Percentiles rank a stretch among this genome's conserved stretches.
Conservation (phyloP, 257 asterid species). For the Gentiana straminea region DNA sequence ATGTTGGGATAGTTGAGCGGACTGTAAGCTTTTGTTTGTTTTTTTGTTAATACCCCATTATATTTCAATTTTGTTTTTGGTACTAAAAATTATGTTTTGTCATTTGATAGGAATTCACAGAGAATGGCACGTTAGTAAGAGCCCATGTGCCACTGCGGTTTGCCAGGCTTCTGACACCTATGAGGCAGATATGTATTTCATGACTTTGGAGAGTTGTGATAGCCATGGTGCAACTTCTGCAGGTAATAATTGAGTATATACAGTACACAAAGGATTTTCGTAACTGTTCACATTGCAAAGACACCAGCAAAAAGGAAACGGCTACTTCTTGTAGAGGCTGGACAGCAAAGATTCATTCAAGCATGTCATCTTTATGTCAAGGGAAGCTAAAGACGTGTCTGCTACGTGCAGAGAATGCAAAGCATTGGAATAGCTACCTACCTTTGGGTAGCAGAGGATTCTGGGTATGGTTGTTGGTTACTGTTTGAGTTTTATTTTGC, state of each 20-base stretch:
- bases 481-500: too few species aligned
- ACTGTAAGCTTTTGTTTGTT: slow-evolving; percentile 37
- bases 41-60: neutral
- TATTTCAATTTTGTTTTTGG: neutral
- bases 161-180: slow-evolving; percentile 84
- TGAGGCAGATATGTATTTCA: slow-evolving; percentile 67
- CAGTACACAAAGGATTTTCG: too few species aligned
- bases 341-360: neutral
- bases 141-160: slow-evolving; percentile 93
- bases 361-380: neutral
- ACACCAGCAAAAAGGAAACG: neutral
- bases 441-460: too few species aligned
- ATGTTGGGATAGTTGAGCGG: slow-evolving; percentile 84
- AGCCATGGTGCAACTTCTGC: neutral
- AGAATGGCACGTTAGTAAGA: slow-evolving; percentile 63
- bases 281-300: neutral
- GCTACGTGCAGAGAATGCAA: too few species aligned
- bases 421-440: too few species aligned
- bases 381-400: neutral
- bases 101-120: slow-evolving; percentile 58
- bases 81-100: neutral
- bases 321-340: neutral
- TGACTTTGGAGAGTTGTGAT: slow-evolving; percentile 11
- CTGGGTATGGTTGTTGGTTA: too few species aligned
- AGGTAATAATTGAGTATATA: too few species aligned